Evolutionary conservation across 441 rosid genomes (phyloP), one percentile per base, ranked within the genome.

Genomic region (Daphne laureola): DNA sequence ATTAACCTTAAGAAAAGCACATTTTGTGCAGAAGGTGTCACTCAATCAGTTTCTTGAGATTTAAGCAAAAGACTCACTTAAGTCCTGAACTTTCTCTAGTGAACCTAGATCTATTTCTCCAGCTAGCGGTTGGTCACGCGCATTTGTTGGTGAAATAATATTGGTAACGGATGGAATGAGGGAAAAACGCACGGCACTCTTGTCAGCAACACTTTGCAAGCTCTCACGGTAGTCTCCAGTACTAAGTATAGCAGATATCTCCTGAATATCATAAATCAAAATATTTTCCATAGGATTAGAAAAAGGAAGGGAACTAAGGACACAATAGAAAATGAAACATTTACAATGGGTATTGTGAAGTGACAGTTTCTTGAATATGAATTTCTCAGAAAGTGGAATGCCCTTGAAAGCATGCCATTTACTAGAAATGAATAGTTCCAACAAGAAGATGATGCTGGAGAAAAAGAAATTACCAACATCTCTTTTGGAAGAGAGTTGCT

Each of bases 241-340:
- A 53, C 97, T 87, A 70, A 90, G 59, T 46, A 93, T 73, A 78
- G 79, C 31, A 31, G 93, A 76, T 66, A 93, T 63, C 56, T 89
- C 96, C 98, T 92, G 66, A 17, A 60, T 9, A 4, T 57, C 64
- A 55, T 52, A 65, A 54, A 31, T 31, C 38, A 31, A 31, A 31
- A 31, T 31, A 31, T 31, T 31, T 31, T 31, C 38, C 38, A 31
- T 31, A 31, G 8, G 9, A 31, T 31, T 31, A 9, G 8, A 9
- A 31, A 31, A 31, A 31, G 38, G 38, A 31, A 31, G 11, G 38
- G 23, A 61, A 46, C 14, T 8, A 18, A 1, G 18, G 26, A 17
- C 15, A 45, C 36, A 46, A 41, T 8, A 46, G 25, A 63, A 55
- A 14, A 12, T 40, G 53, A 48, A 35, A 31, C 38, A 31, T 31